Conservation (phyloP, 768 basidiomycete species). For the Calocybe indica region DNA sequence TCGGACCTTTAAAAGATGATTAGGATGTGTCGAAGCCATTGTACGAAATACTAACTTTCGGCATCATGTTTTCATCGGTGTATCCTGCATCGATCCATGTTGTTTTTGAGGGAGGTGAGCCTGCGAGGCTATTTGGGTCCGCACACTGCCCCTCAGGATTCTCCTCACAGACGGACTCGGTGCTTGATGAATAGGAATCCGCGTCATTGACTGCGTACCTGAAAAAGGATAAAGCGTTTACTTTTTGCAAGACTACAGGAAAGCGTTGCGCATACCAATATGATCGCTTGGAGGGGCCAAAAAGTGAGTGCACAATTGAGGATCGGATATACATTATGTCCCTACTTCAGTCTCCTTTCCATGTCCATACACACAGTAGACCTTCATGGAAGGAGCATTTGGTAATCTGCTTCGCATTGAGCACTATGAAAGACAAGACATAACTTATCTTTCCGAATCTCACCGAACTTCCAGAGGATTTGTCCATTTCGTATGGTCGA, state of each 20-base stretch:
- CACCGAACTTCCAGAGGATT: slow-evolving; percentile 84
- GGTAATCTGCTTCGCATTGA: slow-evolving; percentile 52
- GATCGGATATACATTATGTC: neutral
- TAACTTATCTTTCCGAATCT: neutral
- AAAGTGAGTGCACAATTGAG: neutral
- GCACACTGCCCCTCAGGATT: slow-evolving; percentile 33
- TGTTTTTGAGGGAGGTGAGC: slow-evolving; percentile 47
- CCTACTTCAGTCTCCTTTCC: slow-evolving; percentile 92
- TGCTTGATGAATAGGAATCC: slow-evolving; percentile 50
- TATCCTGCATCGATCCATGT: slow-evolving; percentile 87
- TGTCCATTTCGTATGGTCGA: slow-evolving; percentile 82
- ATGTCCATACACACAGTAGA: slow-evolving; percentile 91
- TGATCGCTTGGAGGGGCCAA: slow-evolving; percentile 48
- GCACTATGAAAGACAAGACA: neutral
- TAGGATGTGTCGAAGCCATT: neutral
- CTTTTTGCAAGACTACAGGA: neutral
- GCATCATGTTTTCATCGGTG: slow-evolving; percentile 52
- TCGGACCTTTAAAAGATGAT: slow-evolving; percentile 35
- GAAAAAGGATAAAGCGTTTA: neutral
- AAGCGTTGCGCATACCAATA: slow-evolving; percentile 56
- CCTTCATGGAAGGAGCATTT: slow-evolving; percentile 84
- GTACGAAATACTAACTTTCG: slow-evolving; percentile 37
- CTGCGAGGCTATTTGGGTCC: slow-evolving; percentile 38
- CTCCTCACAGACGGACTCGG: slow-evolving; percentile 42
- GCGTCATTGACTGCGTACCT: slow-evolving; percentile 75